Evolutionary conservation across 768 basidiomycete species (phyloP), one percentile per base, ranked within the genome.

Genomic region (Coprinellus micaceus): DNA sequence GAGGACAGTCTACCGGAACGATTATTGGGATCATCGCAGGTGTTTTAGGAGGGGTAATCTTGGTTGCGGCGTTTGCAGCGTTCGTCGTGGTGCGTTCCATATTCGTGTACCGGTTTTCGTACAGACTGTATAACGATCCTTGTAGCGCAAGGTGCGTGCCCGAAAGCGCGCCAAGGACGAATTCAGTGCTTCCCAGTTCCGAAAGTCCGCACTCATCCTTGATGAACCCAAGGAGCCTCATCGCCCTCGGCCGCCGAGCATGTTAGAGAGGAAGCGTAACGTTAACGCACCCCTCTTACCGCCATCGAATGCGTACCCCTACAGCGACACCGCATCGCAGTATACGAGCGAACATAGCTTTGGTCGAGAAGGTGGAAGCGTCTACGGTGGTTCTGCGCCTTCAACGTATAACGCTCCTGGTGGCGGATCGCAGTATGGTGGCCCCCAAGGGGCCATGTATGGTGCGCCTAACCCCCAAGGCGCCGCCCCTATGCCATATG

Each of bases 401-500:
- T 45, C 44, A 24, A 30, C 30, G 47, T 48, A 48, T 29, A 25
- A 25, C 25, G 47, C n/a, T n/a, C n/a, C n/a, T n/a, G n/a, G n/a
- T n/a, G n/a, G n/a, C n/a, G n/a, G n/a, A n/a, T n/a, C n/a, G n/a
- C n/a, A n/a, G n/a, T n/a, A n/a, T n/a, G n/a, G n/a, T n/a, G 40
- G 53, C 47, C 21, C n/a, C 9, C 28, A 53, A 10, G 29, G 45
- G 19, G n/a, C 21, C 19, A 10, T 7, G n/a, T 54, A 54, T 26
- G 44, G 45, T 48, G 54, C 46, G 25, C 54, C 45, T 21, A 15
- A 43, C 58, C 52, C 46, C 17, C 36, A 39, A 30, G 58, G 45
- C n/a, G 60, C 57, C 19, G 60, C 58, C 4, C 53, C 63, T n/a
- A 56, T 54, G 2, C 28, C 50, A 12, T 60, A 62, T 43, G 59